These are phyloP conservation scores for Ophiostoma perfectum DNA, from an alignment of 2,329 filamentous ascomycete genomes.

Conservation along the genomic window DNA sequence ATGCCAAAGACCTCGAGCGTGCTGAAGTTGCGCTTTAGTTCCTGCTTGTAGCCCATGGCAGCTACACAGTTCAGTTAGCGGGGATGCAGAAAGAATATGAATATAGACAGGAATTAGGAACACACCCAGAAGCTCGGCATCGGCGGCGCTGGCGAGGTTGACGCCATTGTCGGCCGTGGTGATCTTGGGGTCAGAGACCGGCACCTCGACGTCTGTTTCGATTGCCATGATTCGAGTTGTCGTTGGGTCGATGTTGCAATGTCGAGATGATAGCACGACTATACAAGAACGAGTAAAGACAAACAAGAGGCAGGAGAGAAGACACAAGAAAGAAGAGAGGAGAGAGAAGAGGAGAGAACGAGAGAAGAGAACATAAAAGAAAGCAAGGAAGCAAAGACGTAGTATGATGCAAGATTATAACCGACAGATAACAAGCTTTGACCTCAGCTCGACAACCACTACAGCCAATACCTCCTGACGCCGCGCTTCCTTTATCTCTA, in stretches of 20 bases:
- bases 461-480: neutral
- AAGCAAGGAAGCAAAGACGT: neutral
- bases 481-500: conserved; percentile 6
- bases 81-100: too few species aligned
- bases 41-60: conserved; percentile 45
- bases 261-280: neutral
- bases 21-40: conserved; percentile 56
- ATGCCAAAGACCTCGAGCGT: conserved; percentile 59
- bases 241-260: neutral
- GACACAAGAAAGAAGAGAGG: neutral
- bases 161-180: conserved; percentile 26
- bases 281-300: neutral
- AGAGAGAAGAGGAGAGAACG: neutral
- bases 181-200: conserved; percentile 23
- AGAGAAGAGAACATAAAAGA: neutral
- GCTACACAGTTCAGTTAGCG: conserved; percentile 11
- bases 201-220: conserved; percentile 25
- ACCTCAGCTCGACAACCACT: neutral
- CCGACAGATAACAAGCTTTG: conserved; percentile 2
- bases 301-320: neutral
- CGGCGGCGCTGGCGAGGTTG: conserved; percentile 30
- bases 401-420: neutral
- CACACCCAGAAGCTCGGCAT: conserved; percentile 31
- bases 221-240: neutral
- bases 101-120: neutral